Evolutionary conservation across 306 rosid genomes (phyloP).

Genomic region (Pyrus communis): DNA sequence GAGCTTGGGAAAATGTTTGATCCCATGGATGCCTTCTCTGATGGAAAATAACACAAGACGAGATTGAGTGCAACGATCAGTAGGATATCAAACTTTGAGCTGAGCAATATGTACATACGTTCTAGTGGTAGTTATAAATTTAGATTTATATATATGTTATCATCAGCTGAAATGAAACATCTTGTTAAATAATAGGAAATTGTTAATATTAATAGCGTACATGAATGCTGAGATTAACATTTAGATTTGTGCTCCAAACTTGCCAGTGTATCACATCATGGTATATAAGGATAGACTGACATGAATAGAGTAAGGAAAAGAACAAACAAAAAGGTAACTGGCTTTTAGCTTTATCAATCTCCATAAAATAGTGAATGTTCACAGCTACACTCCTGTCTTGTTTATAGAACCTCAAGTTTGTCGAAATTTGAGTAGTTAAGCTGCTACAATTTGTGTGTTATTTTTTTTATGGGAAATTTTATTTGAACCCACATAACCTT

Average conservation of each 20-base stretch:
- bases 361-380: neutral
- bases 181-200: neutral
- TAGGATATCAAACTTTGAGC: conserved; percentile 79
- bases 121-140: neutral
- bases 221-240: neutral
- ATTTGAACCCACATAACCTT: too few species aligned
- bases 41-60: conserved; percentile 40
- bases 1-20: conserved; percentile 60
- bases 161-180: neutral
- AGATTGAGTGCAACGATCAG: conserved; percentile 52
- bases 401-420: neutral
- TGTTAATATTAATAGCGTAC: neutral
- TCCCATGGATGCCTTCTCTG: conserved; percentile 83
- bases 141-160: neutral
- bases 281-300: too few species aligned
- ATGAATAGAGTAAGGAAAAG: too few species aligned
- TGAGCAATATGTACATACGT: conserved; percentile 11
- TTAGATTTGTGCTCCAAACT: neutral
- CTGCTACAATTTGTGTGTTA: neutral
- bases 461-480: too few species aligned
- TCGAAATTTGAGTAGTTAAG: neutral
- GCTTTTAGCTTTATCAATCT: neutral
- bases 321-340: too few species aligned
- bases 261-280: neutral
- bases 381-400: neutral